Evolutionary conservation across 1,284 basidiomycete genomes (phyloP).

Genomic region (Cryptococcus deneoformans): DNA sequence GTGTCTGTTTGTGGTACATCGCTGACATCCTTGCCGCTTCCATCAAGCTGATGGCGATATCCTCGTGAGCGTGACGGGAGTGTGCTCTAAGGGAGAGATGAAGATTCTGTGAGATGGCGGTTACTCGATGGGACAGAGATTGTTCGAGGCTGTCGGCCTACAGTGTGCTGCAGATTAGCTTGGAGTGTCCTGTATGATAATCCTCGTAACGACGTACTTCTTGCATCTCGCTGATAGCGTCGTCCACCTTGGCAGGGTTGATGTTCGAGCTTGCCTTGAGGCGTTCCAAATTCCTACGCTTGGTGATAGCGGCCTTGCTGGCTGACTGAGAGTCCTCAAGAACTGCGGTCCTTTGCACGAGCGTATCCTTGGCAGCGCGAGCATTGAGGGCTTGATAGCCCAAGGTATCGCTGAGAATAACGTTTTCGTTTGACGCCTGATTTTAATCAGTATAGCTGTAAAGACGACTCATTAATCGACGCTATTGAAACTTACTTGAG

Average conservation of each 20-base stretch:
- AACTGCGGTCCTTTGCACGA: constrained; percentile 78
- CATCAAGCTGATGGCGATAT: constrained; percentile 78
- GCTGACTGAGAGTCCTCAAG: constrained; percentile 89
- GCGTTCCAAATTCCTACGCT: constrained; percentile 82
- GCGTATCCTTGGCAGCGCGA: constrained; percentile 86
- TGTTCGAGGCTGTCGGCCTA: constrained; percentile 82
- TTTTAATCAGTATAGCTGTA: background rate
- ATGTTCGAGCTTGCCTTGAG: constrained; percentile 86
- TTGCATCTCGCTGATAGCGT: constrained; percentile 88
- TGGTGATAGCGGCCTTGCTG: constrained; percentile 86
- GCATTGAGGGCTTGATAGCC: constrained; percentile 93
- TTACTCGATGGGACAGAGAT: constrained; percentile 70
- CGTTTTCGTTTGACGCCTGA: constrained; percentile 79
- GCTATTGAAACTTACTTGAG: constrained; percentile 54
- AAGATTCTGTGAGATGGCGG: constrained; percentile 87
- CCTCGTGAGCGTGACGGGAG: constrained; percentile 79
- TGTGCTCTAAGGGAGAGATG: constrained; percentile 78
- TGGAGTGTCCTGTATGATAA: too few species aligned
- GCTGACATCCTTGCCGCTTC: constrained; percentile 87
- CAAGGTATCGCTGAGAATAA: constrained; percentile 84
- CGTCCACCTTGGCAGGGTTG: constrained; percentile 79
- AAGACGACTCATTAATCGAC: background rate
- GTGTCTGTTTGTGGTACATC: constrained; percentile 81
- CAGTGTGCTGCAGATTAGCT: background rate
- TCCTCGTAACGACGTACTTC: constrained; percentile 58